phyloP scores from a whole-genome alignment of 441 rosid genomes.

The Euphorbia corollata region DNA sequence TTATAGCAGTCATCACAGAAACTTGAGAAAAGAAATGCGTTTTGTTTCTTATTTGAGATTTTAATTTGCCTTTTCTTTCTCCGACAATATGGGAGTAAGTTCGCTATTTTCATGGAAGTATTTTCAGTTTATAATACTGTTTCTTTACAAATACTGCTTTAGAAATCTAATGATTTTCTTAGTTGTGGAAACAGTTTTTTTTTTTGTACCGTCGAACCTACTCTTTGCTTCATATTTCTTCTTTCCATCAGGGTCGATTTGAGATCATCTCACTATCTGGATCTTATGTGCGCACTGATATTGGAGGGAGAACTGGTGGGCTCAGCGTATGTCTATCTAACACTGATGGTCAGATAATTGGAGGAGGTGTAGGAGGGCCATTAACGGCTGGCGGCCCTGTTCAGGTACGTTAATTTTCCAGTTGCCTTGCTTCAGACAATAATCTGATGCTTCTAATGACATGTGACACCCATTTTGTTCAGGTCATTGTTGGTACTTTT shows the following conservation, averaged over 20 bases:
- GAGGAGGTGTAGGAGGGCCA: constrained; percentile 81
- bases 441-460: not conserved
- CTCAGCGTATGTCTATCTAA: constrained; percentile 65
- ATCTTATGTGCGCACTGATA: constrained; percentile 64
- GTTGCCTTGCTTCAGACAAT: not conserved
- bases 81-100: no score
- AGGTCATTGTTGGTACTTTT: constrained; percentile 90
- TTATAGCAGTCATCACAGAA: no score
- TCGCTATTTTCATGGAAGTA: no score
- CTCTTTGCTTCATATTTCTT: constrained; percentile 6
- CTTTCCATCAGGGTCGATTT: constrained; percentile 60
- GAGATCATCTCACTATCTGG: constrained; percentile 84
- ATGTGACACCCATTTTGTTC: constrained; percentile 17
- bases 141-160: constrained; percentile 11
- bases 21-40: no score
- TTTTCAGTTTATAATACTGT: not conserved
- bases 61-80: not conserved
- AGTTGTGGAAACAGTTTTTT: constrained; percentile 12
- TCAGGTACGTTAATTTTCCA: constrained; percentile 46
- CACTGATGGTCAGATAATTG: constrained; percentile 68
- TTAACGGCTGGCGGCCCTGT: constrained; percentile 85
- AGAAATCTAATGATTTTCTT: not conserved
- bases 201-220: not conserved
- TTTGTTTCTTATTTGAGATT: not conserved
- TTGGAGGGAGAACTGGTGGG: constrained; percentile 73